Evolutionary conservation across 352 stramenopile genomes (phyloP), one percentile per base, ranked within the genome.

Genomic region (Phytophthora sp.): DNA sequence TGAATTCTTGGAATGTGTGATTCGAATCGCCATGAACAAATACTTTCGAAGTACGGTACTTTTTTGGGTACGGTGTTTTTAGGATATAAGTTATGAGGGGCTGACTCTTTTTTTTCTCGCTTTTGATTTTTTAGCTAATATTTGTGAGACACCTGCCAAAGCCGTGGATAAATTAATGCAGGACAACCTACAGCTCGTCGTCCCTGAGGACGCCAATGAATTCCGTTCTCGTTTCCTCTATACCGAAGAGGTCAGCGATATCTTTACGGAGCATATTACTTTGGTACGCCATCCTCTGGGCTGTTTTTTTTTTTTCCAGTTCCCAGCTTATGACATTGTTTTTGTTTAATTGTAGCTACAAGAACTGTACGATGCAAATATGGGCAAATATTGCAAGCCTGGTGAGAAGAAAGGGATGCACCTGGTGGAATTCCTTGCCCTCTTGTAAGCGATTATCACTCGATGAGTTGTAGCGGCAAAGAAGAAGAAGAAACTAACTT

Each of bases 21-120:
- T 88, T 21, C 82, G 84, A 66, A 93, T 93, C 44, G 80, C 84
- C n/a, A 79, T 85, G 54, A 93, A 90, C 79, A 93, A 93, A 68
- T 93, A 85, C 57, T 77, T 76, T 20, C 73, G 80, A 29, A 88
- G 82, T 89, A 73, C 53, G 31, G 33, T 15, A 51, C 47, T 36
- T 62, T 13, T 38, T n/a, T 44, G n/a, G n/a, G n/a, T 11, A 20
- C 41, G 12, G 18, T 56, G 16, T 54, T 16, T 47, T 39, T 57
- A 31, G 3, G 53, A 18, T n/a, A n/a, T n/a, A n/a, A n/a, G n/a
- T n/a, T n/a, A n/a, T 69, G 26, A 7, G 3, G 16, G 21, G 41
- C 31, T 56, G 20, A 63, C 31, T 18, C 13, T 31, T 3, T 27
- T 35, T 50, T 47, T 56, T 2, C 15, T 38, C 27, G 1, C 2